Conservation (phyloP, 805 yeast species). For the Pichia paraexigua region DNA sequence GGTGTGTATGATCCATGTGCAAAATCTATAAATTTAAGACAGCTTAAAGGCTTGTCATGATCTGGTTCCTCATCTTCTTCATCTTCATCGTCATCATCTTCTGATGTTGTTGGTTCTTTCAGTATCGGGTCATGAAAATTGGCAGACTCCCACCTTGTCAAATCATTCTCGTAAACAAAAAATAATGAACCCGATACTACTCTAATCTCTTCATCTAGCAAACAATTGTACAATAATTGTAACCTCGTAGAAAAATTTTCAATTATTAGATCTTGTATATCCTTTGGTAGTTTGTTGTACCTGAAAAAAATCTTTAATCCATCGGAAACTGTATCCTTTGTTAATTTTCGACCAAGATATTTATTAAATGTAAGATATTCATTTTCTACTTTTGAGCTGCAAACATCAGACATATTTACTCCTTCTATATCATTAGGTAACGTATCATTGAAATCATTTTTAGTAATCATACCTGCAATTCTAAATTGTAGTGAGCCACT, state of each 20-base stretch:
- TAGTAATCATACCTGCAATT: constrained; percentile 79
- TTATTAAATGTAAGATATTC: constrained; percentile 37
- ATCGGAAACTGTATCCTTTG: constrained; percentile 31
- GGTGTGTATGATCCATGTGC: constrained; percentile 71
- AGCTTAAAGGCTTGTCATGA: constrained; percentile 39
- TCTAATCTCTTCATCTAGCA: constrained; percentile 54
- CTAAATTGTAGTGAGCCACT: constrained; percentile 71
- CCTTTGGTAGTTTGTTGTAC: constrained; percentile 26
- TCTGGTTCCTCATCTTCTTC: constrained; percentile 19
- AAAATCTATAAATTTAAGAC: constrained; percentile 72
- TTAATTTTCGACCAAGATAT: constrained; percentile 58
- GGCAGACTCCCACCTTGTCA: constrained; percentile 39
- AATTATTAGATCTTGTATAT: constrained; percentile 32
- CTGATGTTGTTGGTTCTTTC: constrained; percentile 22
- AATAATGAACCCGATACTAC: constrained; percentile 67
- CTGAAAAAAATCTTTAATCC: constrained; percentile 42
- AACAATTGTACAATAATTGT: constrained; percentile 55
- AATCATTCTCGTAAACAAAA: constrained; percentile 66
- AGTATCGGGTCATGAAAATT: constrained; percentile 34
- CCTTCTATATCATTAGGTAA: constrained; percentile 13
- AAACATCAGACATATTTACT: constrained; percentile 10
- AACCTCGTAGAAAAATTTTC: constrained; percentile 48
- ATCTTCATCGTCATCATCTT: constrained; percentile 28
- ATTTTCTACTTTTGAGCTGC: constrained; percentile 18
- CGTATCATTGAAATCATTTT: constrained; percentile 9